Percentiles rank a stretch among this genome's conserved stretches.
Evolutionary conservation across 257 asterid genomes (phyloP).

Genomic region (Plantago major): DNA sequence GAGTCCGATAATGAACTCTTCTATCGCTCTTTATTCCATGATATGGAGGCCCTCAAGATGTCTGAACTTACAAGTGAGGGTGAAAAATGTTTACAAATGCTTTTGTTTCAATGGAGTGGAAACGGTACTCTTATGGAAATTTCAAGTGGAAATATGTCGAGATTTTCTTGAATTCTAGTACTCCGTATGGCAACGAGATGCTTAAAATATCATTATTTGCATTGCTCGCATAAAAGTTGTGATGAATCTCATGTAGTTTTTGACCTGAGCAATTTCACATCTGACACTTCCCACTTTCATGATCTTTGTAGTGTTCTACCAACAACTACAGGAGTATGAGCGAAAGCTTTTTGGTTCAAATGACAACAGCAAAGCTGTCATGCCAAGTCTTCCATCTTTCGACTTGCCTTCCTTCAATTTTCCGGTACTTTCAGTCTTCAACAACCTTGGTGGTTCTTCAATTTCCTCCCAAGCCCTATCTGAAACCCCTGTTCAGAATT

Average conservation of each 20-base stretch:
- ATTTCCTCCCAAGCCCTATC: conserved; percentile 37
- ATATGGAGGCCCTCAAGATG: too few relatives aligned
- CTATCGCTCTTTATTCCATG: too few relatives aligned
- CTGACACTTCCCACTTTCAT: conserved; percentile 22
- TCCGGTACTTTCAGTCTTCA: conserved; percentile 48
- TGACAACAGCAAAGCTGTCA: conserved; percentile 17
- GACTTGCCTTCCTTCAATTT: conserved; percentile 59
- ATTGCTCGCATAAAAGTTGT: too few relatives aligned
- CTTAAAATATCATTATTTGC: too few relatives aligned
- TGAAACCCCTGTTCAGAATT: conserved; percentile 33
- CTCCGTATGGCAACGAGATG: too few relatives aligned
- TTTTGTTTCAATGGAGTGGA: too few relatives aligned
- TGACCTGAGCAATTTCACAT: not conserved
- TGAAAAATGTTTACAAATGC: too few relatives aligned
- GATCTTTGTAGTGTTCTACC: conserved; percentile 52
- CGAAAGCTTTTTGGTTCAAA: conserved; percentile 42
- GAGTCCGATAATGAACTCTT: too few relatives aligned
- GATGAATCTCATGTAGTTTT: not conserved
- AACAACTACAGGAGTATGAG: conserved; percentile 75
- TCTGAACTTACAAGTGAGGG: too few relatives aligned
- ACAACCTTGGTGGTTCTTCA: conserved; percentile 39
- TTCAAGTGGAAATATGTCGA: too few relatives aligned
- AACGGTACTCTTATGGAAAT: too few relatives aligned
- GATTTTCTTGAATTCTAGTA: too few relatives aligned
- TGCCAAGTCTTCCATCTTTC: conserved; percentile 29